Conservation (phyloP, 2,329 filamentous ascomycete species). For the Scorias spongiosa region DNA sequence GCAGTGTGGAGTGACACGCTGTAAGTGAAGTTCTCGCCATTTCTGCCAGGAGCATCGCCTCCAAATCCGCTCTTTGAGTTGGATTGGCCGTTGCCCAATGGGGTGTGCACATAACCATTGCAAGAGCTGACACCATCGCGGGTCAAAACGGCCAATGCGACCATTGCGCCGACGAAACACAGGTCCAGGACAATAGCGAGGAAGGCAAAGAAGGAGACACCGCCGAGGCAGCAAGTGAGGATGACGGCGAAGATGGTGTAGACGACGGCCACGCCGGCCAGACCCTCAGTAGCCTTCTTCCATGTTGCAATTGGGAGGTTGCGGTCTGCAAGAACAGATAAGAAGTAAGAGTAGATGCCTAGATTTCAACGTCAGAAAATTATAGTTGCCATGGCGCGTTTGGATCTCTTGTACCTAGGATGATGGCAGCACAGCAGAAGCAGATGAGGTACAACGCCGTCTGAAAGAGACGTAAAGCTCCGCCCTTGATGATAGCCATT, state of each 20-base stretch:
- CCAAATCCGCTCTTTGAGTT: slow-evolving; percentile 32
- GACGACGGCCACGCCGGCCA: slow-evolving; percentile 57
- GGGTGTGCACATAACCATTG: slow-evolving; percentile 47
- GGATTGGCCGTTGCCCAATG: slow-evolving; percentile 48
- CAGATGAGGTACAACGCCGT: slow-evolving; percentile 59
- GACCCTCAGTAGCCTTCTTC: slow-evolving; percentile 44
- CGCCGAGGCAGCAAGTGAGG: slow-evolving; percentile 66
- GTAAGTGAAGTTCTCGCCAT: slow-evolving; percentile 28
- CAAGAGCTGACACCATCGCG: slow-evolving; percentile 54
- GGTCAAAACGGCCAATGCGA: slow-evolving; percentile 67
- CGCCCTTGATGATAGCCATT: slow-evolving; percentile 30
- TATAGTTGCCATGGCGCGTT: background rate
- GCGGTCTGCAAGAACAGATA: slow-evolving; percentile 55
- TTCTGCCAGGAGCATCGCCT: slow-evolving; percentile 29
- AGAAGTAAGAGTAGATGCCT: slow-evolving; percentile 58
- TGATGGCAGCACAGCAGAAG: slow-evolving; percentile 55
- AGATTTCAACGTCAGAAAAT: too few relatives aligned
- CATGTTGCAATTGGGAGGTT: slow-evolving; percentile 46
- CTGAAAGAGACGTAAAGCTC: slow-evolving; percentile 52
- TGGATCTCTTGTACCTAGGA: slow-evolving; percentile 39
- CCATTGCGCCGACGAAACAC: slow-evolving; percentile 59
- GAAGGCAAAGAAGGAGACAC: slow-evolving; percentile 55
- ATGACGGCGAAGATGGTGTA: slow-evolving; percentile 62
- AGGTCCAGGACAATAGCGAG: slow-evolving; percentile 63
- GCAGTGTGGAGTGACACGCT: slow-evolving; percentile 38